Base-by-base conservation (phyloP, 306 rosid species). In the Senna siamea region DNA sequence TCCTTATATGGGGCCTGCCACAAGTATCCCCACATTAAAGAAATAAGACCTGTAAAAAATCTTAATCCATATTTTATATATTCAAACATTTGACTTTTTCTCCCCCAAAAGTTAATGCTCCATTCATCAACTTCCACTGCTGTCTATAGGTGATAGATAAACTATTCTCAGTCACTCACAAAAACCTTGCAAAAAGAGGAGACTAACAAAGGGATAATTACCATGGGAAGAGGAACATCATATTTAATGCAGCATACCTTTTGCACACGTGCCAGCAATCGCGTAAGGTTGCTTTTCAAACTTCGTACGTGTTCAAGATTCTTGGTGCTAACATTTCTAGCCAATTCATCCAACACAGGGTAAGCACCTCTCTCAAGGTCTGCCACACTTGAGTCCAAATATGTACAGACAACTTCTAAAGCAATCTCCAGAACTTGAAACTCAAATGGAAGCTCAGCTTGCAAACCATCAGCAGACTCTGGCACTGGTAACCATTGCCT, bases 391-490 rank as follows among this genome's bases (percentile, higher is more conserved):
- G 93, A 85, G 81, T 92, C 97, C 70, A 94, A 80, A 76, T 71
- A 87, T 3, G 84, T 88, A 79, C 99, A 94, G 28, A 92, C 95
- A 83, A 82, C 96, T 82, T 94, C 99, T 66, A 94, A 82, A 11
- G 96, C 99, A 80, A 88, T 83, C 88, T 94, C 99, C 62, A 94
- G 90, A 82, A 94, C 99, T 76, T 92, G 99, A 84, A 94, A 94
- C 78, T 92, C 99, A 15, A 94, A 94, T 0, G 99, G 97, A 70
- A 94, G 96, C 83, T 94, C 97, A 56, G 82, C 77, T 56, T 88
- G 93, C 85, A 88, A 72, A 75, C 88, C 90, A 54, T 93, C 97
- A 30, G 66, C 78, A 0, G 89, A 74, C 66, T 91, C 96, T 0
- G 88, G 85, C 76, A 77, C 87, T n/a, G 84, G 78, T 35, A 71